Conservation (phyloP, 352 stramenopile species). For the Pythium sukuiense region DNA sequence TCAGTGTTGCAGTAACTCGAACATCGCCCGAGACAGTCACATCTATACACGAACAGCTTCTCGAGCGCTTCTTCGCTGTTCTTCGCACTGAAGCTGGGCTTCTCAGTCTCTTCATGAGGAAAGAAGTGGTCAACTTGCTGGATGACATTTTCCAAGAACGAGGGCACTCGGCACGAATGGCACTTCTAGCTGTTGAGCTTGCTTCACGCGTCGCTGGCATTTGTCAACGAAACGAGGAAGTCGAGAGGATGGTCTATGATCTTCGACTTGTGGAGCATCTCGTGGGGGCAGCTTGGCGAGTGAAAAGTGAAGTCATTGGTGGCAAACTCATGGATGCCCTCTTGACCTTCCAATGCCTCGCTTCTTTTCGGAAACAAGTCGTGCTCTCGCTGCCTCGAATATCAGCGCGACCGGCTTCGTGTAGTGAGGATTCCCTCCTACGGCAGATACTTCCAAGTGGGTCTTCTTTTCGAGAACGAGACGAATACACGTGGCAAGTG, state of each 20-base stretch:
- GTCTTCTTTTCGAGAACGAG: not conserved
- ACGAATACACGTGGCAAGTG: not conserved
- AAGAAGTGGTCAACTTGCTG: slow-evolving; percentile 11
- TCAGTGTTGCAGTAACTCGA: not conserved
- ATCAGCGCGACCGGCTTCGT: not conserved
- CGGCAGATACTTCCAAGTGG: not conserved
- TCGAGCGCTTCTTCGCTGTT: slow-evolving; percentile 19
- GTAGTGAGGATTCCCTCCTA: slow-evolving; percentile 3
- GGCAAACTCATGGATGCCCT: slow-evolving; percentile 8
- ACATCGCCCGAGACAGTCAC: not conserved
- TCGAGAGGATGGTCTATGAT: not conserved
- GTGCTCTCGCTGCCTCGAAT: slow-evolving; percentile 1
- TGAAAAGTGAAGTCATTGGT: not conserved
- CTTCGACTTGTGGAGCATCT: slow-evolving; percentile 5
- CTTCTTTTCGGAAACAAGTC: slow-evolving; percentile 6
- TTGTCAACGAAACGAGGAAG: not conserved
- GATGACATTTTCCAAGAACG: slow-evolving; percentile 8
- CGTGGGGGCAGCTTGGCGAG: slow-evolving; percentile 4
- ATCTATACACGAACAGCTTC: slow-evolving; percentile 5
- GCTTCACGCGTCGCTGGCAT: not conserved
- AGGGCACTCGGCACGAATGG: slow-evolving; percentile 9
- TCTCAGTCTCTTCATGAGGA: not conserved
- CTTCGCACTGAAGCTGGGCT: slow-evolving; percentile 3
- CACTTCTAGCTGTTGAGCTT: slow-evolving; percentile 5
- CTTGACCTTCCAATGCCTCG: not conserved